Evolutionary conservation across 208 protist genomes (phyloP).

Genomic region (Phytomonas francai): DNA sequence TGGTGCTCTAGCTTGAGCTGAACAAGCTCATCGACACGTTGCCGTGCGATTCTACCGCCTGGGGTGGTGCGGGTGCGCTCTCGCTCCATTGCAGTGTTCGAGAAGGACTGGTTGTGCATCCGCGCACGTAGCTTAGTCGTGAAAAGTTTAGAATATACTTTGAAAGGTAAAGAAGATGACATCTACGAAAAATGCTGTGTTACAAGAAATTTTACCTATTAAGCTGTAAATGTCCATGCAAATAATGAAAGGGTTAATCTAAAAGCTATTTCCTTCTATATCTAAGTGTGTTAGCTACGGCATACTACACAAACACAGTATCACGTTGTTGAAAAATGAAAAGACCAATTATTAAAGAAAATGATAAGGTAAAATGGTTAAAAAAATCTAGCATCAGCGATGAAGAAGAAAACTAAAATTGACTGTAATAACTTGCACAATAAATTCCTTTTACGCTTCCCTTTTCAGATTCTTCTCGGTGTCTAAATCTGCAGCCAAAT

Average conservation of each 20-base stretch:
- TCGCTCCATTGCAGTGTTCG: slow-evolving; percentile 12
- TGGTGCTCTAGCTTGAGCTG: slow-evolving; percentile 27
- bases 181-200: slow-evolving; percentile 4
- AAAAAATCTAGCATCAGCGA: slow-evolving; percentile 4
- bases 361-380: slow-evolving; percentile 2
- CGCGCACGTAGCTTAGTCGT: slow-evolving; percentile 55
- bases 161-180: slow-evolving; percentile 13
- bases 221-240: neutral
- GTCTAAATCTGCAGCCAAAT: neutral
- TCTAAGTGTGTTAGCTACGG: neutral
- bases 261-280: neutral
- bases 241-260: neutral
- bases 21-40: slow-evolving; percentile 34
- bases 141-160: slow-evolving; percentile 27
- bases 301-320: neutral
- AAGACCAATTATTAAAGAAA: neutral
- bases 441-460: neutral
- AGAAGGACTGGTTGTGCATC: slow-evolving; percentile 58
- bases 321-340: slow-evolving; percentile 4
- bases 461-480: neutral
- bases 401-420: neutral
- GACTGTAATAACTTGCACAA: neutral
- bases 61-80: slow-evolving; percentile 16
- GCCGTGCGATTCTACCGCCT: slow-evolving; percentile 22
- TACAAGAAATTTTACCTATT: slow-evolving; percentile 8